Base-by-base conservation (phyloP, 23 red algal species). In the Rhodosorus marinus region DNA sequence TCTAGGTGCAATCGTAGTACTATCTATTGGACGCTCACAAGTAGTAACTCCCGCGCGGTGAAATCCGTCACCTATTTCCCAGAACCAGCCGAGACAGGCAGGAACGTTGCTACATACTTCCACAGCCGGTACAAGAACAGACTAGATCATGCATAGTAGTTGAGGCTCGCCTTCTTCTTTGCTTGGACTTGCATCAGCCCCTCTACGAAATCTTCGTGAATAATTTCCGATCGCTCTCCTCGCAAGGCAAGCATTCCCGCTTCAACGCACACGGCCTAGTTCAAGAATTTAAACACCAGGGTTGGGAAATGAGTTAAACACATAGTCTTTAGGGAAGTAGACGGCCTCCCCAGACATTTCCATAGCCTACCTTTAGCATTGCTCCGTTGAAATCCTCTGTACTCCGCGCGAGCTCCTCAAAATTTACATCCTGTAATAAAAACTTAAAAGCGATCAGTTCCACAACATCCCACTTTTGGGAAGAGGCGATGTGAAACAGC, bases 131-230 rank as follows among this genome's bases (percentile, higher is more conserved):
- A 34, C 24, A 38, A 23, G 6, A 35, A 59, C 4, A 7, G 34
- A 24, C 53, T 41, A 25, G 35, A 25, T 83, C 71, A 93, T 38
- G 86, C 79, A 47, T 72, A 82, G 48, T 93, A 93, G 54, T 85
- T 76, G 60, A 98, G 69, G 5, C 64, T 73, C 24, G 60, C 66
- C 63, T 98, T 98, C 79, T 98, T 98, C 73, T 98, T 98, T 3
- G 90, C 90, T 49, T 98, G 90, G 20, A 98, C 90, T n/a, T 66
- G 64, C 5, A 75, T 31, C 26, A 98, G 71, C 17, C 90, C 90
- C 32, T 98, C 90, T 1, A 98, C 78, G 74, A 84, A 98, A 50
- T 98, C 90, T 59, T 98, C 78, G 57, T 98, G 90, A 41, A 98
- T 75, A 47, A 98, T 82, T 27, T 78, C 55, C 4, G 43, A 38